Percentiles rank a stretch among this genome's conserved stretches.
Conservation (phyloP, 208 protist species). For the Phytomonas francai region DNA sequence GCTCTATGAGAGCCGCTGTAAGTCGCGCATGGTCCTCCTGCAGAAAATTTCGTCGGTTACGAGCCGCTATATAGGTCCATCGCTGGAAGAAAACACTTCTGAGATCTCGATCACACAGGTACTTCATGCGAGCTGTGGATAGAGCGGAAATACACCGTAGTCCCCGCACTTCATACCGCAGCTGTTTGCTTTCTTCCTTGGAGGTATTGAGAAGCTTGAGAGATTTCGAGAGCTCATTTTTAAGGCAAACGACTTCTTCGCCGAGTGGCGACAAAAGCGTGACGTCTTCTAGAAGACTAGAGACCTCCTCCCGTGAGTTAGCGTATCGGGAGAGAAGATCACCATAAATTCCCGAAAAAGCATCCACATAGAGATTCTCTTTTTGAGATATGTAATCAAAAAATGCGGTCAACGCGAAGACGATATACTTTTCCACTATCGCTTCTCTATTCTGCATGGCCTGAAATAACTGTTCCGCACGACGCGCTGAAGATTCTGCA, state of each 20-base stretch:
- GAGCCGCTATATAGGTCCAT: constrained; percentile 11
- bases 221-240: constrained; percentile 14
- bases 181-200: constrained; percentile 6
- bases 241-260: constrained; percentile 19
- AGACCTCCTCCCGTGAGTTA: constrained; percentile 11
- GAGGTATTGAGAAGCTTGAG: constrained; percentile 9
- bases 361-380: not conserved
- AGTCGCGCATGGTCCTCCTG: not conserved
- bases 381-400: not conserved
- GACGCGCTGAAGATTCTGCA: not conserved
- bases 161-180: not conserved
- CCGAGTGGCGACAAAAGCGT: constrained; percentile 24
- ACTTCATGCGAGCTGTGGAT: constrained; percentile 14
- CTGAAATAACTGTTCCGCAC: not conserved
- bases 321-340: constrained; percentile 8
- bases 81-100: constrained; percentile 14
- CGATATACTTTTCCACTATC: not conserved
- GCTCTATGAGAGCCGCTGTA: constrained; percentile 9
- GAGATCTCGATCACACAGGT: constrained; percentile 3
- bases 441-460: not conserved
- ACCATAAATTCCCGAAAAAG: not conserved
- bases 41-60: not conserved
- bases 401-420: not conserved
- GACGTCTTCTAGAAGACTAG: constrained; percentile 14
- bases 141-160: constrained; percentile 2